Evolutionary conservation across 2,329 filamentous ascomycete genomes (phyloP).

Genomic region (Penicillium sp.): DNA sequence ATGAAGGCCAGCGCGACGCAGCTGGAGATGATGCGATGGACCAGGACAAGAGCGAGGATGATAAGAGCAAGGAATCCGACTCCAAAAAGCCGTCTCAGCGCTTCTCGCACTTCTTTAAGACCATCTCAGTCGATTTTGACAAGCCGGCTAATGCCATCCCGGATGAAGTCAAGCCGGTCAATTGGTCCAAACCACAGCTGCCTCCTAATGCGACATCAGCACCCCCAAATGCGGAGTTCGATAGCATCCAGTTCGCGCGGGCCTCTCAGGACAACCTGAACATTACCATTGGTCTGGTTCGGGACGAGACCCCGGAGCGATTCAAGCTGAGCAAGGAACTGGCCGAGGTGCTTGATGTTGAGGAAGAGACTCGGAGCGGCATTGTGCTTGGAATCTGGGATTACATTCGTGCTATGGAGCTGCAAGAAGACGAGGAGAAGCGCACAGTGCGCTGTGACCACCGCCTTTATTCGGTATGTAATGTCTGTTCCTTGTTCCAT

Average conservation of each 20-base stretch:
- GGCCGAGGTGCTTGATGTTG: constrained; percentile 80
- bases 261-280: constrained; percentile 91
- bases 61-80: constrained; percentile 30
- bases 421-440: constrained; percentile 95
- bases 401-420: constrained; percentile 79
- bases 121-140: constrained; percentile 54
- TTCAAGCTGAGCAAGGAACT: constrained; percentile 77
- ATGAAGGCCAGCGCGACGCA: constrained; percentile 36
- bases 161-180: constrained; percentile 56
- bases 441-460: constrained; percentile 89
- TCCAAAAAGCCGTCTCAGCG: constrained; percentile 38
- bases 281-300: constrained; percentile 79
- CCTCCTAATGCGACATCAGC: constrained; percentile 52
- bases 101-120: constrained; percentile 54
- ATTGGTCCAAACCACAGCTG: constrained; percentile 80
- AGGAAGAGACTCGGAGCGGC: constrained; percentile 83
- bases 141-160: constrained; percentile 41
- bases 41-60: constrained; percentile 51
- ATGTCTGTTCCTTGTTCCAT: background rate
- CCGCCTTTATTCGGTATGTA: constrained; percentile 69
- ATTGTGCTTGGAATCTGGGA: constrained; percentile 93
- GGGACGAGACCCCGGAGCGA: constrained; percentile 83
- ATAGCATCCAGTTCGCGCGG: constrained; percentile 87
- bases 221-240: constrained; percentile 76
- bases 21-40: constrained; percentile 56